phyloP scores from a whole-genome alignment of 2,329 filamentous ascomycete genomes.

The Exophiala phaeomuriformis region DNA sequence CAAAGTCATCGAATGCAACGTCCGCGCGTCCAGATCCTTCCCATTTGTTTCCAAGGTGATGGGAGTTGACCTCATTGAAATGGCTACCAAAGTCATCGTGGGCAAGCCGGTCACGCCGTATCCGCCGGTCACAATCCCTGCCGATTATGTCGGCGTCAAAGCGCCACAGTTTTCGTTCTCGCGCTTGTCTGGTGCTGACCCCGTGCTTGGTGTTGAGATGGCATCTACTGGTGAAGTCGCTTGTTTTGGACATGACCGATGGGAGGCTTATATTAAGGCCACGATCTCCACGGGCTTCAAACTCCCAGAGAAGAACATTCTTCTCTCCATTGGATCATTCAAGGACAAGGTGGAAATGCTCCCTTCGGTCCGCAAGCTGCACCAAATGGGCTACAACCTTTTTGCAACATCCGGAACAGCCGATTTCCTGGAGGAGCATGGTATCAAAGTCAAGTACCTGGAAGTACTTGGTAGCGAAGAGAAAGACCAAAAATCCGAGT shows the following conservation, averaged over 20 bases:
- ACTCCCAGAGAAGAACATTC: constrained; percentile 88
- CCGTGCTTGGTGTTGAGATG: constrained; percentile 97
- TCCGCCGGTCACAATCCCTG: constrained; percentile 65
- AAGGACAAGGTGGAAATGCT: constrained; percentile 98
- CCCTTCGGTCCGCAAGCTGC: constrained; percentile 80
- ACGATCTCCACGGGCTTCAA: constrained; percentile 94
- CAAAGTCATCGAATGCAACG: constrained; percentile 99
- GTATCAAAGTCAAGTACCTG: constrained; percentile 84
- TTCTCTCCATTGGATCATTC: constrained; percentile 91
- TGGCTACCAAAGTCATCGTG: constrained; percentile 97
- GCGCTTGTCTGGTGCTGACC: constrained; percentile 87
- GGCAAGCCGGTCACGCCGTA: constrained; percentile 75
- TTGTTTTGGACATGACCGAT: constrained; percentile 91
- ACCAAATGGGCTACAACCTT: constrained; percentile 87
- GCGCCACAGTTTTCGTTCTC: constrained; percentile 99
- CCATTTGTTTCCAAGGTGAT: constrained; percentile 98
- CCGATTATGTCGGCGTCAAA: constrained; percentile 89
- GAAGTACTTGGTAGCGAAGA: constrained; percentile 74
- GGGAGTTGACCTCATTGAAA: constrained; percentile 94
- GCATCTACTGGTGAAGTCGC: constrained; percentile 97
- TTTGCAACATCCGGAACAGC: constrained; percentile 95
- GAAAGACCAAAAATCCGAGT: constrained; percentile 86
- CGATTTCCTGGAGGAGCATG: constrained; percentile 90
- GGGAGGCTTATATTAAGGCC: constrained; percentile 95
- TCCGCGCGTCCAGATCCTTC: constrained; percentile 90